Evolutionary conservation across 108 stramenopile species (phyloP).

Genomic region (Skeletonema tropicum): DNA sequence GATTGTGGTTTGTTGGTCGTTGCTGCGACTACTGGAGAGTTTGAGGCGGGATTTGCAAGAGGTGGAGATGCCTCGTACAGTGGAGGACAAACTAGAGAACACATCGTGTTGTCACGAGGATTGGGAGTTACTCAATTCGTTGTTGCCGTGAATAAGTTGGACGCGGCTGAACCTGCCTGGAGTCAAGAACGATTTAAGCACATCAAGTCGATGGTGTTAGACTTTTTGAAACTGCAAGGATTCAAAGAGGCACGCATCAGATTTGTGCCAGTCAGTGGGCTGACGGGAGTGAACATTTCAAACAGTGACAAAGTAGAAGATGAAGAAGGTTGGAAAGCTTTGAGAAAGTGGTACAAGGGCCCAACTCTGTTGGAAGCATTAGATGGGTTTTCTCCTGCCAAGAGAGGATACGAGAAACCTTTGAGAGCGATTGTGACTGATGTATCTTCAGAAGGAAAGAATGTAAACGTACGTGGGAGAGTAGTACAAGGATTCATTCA

Average conservation of each 20-base stretch:
- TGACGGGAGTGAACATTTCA: conserved; percentile 67
- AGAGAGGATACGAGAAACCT: conserved; percentile 55
- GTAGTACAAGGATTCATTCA: conserved; percentile 82
- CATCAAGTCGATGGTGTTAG: conserved; percentile 44
- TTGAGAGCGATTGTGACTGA: conserved; percentile 59
- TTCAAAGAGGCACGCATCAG: conserved; percentile 49
- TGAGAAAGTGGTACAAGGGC: conserved; percentile 72
- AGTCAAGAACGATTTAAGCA: conserved; percentile 59
- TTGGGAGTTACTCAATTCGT: conserved; percentile 82
- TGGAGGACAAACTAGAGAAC: conserved; percentile 84
- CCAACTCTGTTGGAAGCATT: conserved; percentile 71
- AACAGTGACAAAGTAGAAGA: conserved; percentile 13
- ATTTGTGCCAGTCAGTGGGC: conserved; percentile 74
- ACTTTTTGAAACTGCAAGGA: conserved; percentile 54
- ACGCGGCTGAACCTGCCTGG: conserved; percentile 69
- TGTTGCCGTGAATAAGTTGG: conserved; percentile 89
- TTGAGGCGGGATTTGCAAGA: conserved; percentile 73
- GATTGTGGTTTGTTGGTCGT: conserved; percentile 86
- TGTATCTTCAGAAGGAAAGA: conserved; percentile 78
- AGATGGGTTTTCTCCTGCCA: conserved; percentile 52
- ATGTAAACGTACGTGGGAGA: conserved; percentile 71
- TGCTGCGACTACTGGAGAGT: conserved; percentile 79
- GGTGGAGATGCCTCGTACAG: conserved; percentile 3
- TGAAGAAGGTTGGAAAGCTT: conserved; percentile 32
- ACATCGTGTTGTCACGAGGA: conserved; percentile 74